These are phyloP conservation scores for Sporothrix protearum DNA, from an alignment of 2,329 filamentous ascomycete species.

Conservation along the genomic window DNA sequence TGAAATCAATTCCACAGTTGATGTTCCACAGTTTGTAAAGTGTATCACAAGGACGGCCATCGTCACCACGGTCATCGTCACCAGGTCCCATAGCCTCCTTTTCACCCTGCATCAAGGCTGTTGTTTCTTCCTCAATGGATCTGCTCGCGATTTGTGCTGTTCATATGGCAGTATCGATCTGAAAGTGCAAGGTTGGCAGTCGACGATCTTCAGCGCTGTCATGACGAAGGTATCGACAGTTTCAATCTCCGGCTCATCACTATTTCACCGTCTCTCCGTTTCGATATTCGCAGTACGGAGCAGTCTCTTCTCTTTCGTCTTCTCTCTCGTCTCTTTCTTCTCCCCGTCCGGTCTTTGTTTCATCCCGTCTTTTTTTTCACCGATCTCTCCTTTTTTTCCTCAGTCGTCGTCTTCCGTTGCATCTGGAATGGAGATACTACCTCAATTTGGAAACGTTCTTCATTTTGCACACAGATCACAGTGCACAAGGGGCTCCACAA, in stretches of 20 bases:
- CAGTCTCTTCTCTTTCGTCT: too few species aligned
- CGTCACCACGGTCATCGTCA: neutral
- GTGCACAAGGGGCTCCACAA: neutral
- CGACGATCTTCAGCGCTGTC: neutral
- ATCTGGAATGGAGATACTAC: neutral
- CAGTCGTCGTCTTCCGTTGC: neutral
- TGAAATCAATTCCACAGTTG: neutral
- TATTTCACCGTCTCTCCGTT: neutral
- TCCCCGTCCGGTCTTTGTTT: neutral
- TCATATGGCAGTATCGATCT: neutral
- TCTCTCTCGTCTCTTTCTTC: neutral
- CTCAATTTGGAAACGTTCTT: neutral
- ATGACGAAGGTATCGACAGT: too few species aligned
- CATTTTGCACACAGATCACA: neutral
- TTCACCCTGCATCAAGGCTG: neutral
- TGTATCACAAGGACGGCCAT: neutral
- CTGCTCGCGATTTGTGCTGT: neutral
- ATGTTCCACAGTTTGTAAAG: too few species aligned
- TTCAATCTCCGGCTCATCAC: too few species aligned
- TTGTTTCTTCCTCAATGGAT: neutral
- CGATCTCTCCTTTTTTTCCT: neutral
- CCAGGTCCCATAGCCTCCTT: neutral
- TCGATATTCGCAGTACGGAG: neutral
- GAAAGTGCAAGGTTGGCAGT: neutral
- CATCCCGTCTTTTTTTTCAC: constrained; percentile 13